phyloP scores from a whole-genome alignment of 257 asterid genomes.

The Scutellaria baicalensis region DNA sequence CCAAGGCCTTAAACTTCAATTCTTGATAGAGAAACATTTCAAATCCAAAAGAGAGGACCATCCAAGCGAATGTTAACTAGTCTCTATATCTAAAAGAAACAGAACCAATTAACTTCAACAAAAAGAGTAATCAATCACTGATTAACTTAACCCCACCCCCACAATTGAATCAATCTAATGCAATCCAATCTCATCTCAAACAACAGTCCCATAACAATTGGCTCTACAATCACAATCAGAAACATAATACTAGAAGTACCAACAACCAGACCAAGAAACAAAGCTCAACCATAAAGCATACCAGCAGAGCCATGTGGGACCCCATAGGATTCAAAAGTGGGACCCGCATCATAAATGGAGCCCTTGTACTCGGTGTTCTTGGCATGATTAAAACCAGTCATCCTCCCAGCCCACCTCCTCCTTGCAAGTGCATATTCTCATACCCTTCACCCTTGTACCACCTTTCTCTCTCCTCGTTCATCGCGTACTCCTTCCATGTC shows the following conservation, averaged over 20 bases:
- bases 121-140: too few species aligned
- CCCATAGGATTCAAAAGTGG: constrained; percentile 86
- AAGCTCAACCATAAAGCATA: constrained; percentile 7
- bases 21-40: neutral
- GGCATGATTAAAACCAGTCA: constrained; percentile 49
- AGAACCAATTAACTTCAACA: neutral
- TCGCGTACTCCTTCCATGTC: constrained; percentile 82
- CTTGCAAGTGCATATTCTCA: constrained; percentile 87
- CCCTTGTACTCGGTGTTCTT: constrained; percentile 71
- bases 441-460: constrained; percentile 84
- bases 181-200: too few species aligned
- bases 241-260: neutral
- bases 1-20: neutral
- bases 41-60: neutral
- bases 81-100: neutral
- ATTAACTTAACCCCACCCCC: too few species aligned
- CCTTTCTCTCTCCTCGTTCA: constrained; percentile 75
- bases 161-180: too few species aligned
- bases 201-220: too few species aligned
- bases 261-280: neutral
- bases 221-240: too few species aligned
- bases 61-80: neutral
- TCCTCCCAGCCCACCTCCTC: constrained; percentile 91
- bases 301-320: constrained; percentile 92
- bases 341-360: constrained; percentile 78